Percentiles rank a stretch among this genome's conserved stretches.
These are phyloP conservation scores for Trichosporon sp. DNA, from an alignment of 1,284 basidiomycete genomes.

Conservation along the genomic window DNA sequence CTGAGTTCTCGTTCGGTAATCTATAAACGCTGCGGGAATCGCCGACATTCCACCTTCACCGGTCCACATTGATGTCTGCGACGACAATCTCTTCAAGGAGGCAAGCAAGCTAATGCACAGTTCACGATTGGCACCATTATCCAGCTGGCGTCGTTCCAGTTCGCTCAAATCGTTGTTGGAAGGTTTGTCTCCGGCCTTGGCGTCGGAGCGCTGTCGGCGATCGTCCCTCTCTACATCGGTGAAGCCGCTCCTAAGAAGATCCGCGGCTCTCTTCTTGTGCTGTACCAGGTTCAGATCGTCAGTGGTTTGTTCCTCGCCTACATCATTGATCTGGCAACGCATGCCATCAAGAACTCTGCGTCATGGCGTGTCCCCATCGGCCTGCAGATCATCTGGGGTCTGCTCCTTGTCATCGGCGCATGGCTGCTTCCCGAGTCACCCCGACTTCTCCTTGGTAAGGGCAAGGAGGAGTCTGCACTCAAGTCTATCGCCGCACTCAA, in stretches of 20 bases:
- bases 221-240: slow-evolving; percentile 73
- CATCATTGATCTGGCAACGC: slow-evolving; percentile 65
- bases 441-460: slow-evolving; percentile 36
- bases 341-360: slow-evolving; percentile 56
- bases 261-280: slow-evolving; percentile 64
- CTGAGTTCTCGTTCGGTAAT: background rate
- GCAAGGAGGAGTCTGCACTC: slow-evolving; percentile 53
- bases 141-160: slow-evolving; percentile 63
- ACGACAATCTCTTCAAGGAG: background rate
- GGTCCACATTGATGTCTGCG: background rate
- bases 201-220: slow-evolving; percentile 70
- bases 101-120: slow-evolving; percentile 1
- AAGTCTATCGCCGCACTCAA: slow-evolving; percentile 63
- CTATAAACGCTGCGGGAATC: background rate
- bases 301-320: slow-evolving; percentile 60
- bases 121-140: slow-evolving; percentile 61
- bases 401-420: slow-evolving; percentile 54
- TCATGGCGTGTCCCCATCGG: slow-evolving; percentile 59
- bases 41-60: background rate
- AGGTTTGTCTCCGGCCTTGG: slow-evolving; percentile 50
- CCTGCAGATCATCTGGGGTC: slow-evolving; percentile 33
- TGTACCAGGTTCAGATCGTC: slow-evolving; percentile 72
- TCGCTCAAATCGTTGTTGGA: slow-evolving; percentile 62
- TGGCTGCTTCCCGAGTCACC: slow-evolving; percentile 69
- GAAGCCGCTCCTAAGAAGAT: slow-evolving; percentile 71